Base-by-base conservation (phyloP, 805 yeast genomes). In the Candida nanaspora region DNA sequence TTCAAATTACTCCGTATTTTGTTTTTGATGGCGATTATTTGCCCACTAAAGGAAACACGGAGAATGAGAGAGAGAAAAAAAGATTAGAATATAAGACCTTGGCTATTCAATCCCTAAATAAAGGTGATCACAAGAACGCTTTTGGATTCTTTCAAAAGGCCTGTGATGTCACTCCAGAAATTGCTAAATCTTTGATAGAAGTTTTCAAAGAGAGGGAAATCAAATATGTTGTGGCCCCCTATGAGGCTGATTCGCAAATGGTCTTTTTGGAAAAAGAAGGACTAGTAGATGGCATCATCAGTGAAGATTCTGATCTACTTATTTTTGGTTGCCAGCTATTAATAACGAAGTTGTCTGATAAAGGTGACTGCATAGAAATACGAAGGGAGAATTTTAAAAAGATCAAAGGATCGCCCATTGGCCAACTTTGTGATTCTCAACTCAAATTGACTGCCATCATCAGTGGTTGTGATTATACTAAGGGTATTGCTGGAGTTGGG, bases 161-260 rank as follows among this genome's bases (percentile, higher is more conserved):
- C 30, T 84, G 95, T 5, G 89, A 83, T 50, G 83, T 93, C 11
- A 84, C 96, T 2, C 87, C 96, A 1, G 78, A 78, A 46, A 88
- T 93, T 93, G 97, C 96, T 5, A 85, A 85, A 51, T 72, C 86
- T 11, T 69, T 91, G 11, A 87, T 89, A 55, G 83, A 81, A 32
- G 82, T 74, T 51, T 69, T 94, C 46, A 79, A 78, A 48, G 48
- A 57, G 13, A 66, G 72, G 35, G 60, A 62, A 1, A 77, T 93
- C 37, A 73, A 70, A 44, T 91, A 76, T 52, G 75, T 93, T 7
- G 98, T 93, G 8, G 98, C 99, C 0, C 99, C 99, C 0, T 93
- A 87, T 57, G 99, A 93, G 63, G 98, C 98, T 0, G 99, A 93
- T 59, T 83, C 98, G 1, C 98, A 93, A 59, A 77, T 93, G 83